These are phyloP conservation scores for Trichoderma koningiopsis DNA, from an alignment of 2,329 filamentous ascomycete species.

Conservation along the genomic window DNA sequence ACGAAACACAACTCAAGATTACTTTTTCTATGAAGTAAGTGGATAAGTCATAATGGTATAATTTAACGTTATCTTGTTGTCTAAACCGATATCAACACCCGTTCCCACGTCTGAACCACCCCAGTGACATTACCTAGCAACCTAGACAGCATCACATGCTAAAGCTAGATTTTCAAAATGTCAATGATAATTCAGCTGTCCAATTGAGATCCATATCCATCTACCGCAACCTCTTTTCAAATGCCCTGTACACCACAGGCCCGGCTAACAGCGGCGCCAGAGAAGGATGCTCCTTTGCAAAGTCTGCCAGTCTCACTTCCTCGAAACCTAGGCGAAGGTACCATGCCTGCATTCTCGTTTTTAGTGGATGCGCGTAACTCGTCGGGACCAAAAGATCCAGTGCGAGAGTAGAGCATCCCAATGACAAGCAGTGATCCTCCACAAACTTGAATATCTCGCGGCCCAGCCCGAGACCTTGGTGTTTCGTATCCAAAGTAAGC, in stretches of 20 bases:
- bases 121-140: background rate
- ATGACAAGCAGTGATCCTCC: conserved; percentile 33
- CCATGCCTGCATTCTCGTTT: conserved; percentile 35
- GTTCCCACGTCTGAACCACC: background rate
- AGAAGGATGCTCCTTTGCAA: conserved; percentile 35
- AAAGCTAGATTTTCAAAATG: background rate
- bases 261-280: conserved; percentile 33
- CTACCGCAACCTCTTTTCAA: conserved; percentile 33
- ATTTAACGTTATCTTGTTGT: background rate
- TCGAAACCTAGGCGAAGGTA: conserved; percentile 36
- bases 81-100: background rate
- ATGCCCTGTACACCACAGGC: conserved; percentile 35
- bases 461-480: conserved; percentile 34
- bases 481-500: conserved; percentile 32
- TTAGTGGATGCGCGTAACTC: conserved; percentile 33
- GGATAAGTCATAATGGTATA: background rate
- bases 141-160: background rate
- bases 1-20: background rate
- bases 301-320: conserved; percentile 33
- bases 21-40: background rate
- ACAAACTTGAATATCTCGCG: conserved; percentile 34
- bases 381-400: conserved; percentile 36
- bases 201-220: background rate
- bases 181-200: background rate
- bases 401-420: conserved; percentile 36